Base-by-base conservation (phyloP, 108 stramenopile genomes). In the Cyclotella kingstonii region DNA sequence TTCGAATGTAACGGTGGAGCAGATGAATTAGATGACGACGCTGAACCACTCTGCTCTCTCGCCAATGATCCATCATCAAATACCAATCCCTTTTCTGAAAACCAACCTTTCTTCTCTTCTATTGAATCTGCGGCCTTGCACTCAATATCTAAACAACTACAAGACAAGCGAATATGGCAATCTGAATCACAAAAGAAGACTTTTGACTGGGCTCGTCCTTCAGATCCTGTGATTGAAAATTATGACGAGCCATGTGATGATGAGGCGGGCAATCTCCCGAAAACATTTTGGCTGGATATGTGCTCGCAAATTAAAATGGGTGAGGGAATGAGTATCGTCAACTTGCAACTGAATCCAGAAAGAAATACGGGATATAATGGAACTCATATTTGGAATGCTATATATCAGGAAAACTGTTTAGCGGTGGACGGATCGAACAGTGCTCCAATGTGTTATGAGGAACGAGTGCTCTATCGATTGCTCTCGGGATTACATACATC, bases 321-420 rank as follows among this genome's bases (percentile, higher is more conserved):
- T 7, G 84, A 78, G 0, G 74, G 62, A 2, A 57, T 89, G 59
- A 87, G 77, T 42, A 61, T 91, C 21, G 90, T 98, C 34, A 89
- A 98, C 63, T 63, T 96, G 11, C 68, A 76, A 17, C 47, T 83
- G 46, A 98, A 98, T 64, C 94, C 94, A 0, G 97, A 98, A 61
- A 70, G 85, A n/a, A 94, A 94, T 76, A 98, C 97, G 8, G 94
- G 93, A 21, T 97, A 97, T 83, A 90, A 94, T 52, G 96, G 94
- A 0, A 85, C 83, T 0, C 90, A 92, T 50, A 87, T 95, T 46
- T 95, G 95, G 95, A 84, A 77, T 42, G 87, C 89, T 38, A 92
- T 95, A 50, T 95, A 96, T 63, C 79, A 90, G 54, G 94, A 97
- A 71, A 97, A 97, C 64, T 95, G 96, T 68, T 75, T 90, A 15